Conservation (phyloP, 495 filamentous ascomycete species). For the Penicillium malachiteum region DNA sequence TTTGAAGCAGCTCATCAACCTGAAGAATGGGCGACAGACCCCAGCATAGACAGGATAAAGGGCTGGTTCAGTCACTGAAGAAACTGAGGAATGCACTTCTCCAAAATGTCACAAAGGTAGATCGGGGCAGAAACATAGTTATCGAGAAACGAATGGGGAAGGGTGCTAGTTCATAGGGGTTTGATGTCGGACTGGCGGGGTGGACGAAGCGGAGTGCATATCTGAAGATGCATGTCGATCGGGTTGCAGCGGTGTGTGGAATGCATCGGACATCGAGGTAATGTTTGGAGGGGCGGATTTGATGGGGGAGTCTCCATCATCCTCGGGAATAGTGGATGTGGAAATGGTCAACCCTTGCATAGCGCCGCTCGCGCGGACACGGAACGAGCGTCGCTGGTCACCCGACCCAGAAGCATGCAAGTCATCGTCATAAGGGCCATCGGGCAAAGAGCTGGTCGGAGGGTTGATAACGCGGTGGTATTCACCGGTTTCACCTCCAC, state of each 20-base stretch:
- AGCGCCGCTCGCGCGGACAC: conserved; percentile 37
- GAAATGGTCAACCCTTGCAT: conserved; percentile 34
- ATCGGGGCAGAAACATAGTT: conserved; percentile 14
- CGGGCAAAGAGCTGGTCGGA: conserved; percentile 25
- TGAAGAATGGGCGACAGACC: not conserved
- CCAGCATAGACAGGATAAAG: not conserved
- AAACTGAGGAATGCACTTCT: conserved; percentile 2
- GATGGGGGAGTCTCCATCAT: conserved; percentile 31
- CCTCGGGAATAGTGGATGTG: conserved; percentile 35
- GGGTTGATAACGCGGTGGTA: conserved; percentile 28
- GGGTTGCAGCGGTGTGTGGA: conserved; percentile 14
- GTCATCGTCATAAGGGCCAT: conserved; percentile 27
- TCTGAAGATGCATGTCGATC: conserved; percentile 21
- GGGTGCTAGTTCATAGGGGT: conserved; percentile 12
- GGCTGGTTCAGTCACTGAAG: conserved; percentile 1
- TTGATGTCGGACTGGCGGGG: conserved; percentile 18
- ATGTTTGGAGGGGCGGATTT: conserved; percentile 37
- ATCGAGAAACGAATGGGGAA: conserved; percentile 7
- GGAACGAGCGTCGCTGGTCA: conserved; percentile 36
- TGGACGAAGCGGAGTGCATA: conserved; percentile 20
- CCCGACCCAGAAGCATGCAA: conserved; percentile 27
- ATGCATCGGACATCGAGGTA: conserved; percentile 28
- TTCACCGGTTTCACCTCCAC: conserved; percentile 23
- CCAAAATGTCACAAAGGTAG: conserved; percentile 17
- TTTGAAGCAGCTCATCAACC: not conserved